Evolutionary conservation across 345 rosid species (phyloP).

Genomic region (Hirschfeldia incana): DNA sequence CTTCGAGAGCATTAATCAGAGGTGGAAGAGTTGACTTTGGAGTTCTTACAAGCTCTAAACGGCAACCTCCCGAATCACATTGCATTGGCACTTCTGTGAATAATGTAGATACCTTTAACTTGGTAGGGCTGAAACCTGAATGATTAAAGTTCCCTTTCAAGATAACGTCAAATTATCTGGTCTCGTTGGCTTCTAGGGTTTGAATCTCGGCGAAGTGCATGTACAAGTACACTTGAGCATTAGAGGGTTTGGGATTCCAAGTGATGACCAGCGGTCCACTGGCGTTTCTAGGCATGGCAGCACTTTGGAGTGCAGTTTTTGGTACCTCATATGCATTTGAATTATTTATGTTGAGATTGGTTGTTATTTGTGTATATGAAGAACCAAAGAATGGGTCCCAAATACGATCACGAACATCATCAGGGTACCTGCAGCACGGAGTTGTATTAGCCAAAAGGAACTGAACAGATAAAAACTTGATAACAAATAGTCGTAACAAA

Average conservation of each 20-base stretch:
- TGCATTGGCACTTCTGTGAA: background rate
- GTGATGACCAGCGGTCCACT: slow-evolving; percentile 15
- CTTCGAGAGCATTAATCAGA: slow-evolving; percentile 32
- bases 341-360: slow-evolving; percentile 25
- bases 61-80: slow-evolving; percentile 23
- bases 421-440: slow-evolving; percentile 38
- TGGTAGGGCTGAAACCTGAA: slow-evolving; percentile 7
- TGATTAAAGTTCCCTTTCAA: slow-evolving; percentile 9
- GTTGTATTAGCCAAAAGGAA: background rate
- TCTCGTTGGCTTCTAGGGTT: slow-evolving; percentile 21
- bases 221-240: slow-evolving; percentile 34
- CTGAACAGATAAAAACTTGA: background rate
- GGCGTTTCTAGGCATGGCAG: slow-evolving; percentile 30
- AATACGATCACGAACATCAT: slow-evolving; percentile 47
- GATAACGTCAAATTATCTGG: slow-evolving; percentile 20
- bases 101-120: background rate
- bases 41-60: slow-evolving; percentile 17
- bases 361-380: slow-evolving; percentile 4
- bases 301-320: slow-evolving; percentile 15
- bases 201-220: slow-evolving; percentile 41
- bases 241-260: background rate
- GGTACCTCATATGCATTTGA: slow-evolving; percentile 15
- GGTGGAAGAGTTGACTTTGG: slow-evolving; percentile 30
- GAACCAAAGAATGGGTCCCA: slow-evolving; percentile 27
- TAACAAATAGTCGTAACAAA: background rate